phyloP scores from a whole-genome alignment of 2,329 filamentous ascomycete species.

The Cladosporium halotolerans region DNA sequence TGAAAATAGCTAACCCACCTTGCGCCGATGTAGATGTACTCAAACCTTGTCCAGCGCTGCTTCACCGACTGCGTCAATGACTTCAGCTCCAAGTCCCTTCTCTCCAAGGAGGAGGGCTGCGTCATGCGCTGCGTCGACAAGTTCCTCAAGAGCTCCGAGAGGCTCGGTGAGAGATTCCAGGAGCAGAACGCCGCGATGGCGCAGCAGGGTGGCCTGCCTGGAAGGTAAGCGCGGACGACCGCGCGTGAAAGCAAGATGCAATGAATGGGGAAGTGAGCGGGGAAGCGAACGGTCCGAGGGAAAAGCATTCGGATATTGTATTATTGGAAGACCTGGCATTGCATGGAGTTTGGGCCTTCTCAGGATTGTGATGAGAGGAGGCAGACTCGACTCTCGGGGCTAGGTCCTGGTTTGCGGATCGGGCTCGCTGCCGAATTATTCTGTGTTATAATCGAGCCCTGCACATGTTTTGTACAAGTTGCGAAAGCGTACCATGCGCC shows the following conservation, averaged over 20 bases:
- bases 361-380: background rate
- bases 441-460: constrained; percentile 8
- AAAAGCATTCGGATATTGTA: constrained; percentile 1
- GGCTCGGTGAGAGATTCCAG: constrained; percentile 85
- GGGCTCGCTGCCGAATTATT: constrained; percentile 1
- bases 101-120: constrained; percentile 81
- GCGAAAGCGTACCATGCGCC: background rate
- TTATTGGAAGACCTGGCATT: constrained; percentile 14
- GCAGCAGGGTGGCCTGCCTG: constrained; percentile 47
- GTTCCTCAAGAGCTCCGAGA: constrained; percentile 84
- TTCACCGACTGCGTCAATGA: constrained; percentile 97
- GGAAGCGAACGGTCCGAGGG: background rate
- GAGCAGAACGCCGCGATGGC: constrained; percentile 65
- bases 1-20: background rate
- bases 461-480: constrained; percentile 6
- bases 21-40: constrained; percentile 53
- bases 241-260: background rate
- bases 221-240: constrained; percentile 3
- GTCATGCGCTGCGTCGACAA: constrained; percentile 94
- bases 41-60: constrained; percentile 75
- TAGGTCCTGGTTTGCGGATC: background rate
- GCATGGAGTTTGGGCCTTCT: constrained; percentile 16
- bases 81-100: constrained; percentile 95
- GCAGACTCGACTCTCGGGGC: constrained; percentile 5
- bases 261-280: background rate